Evolutionary conservation across 2,329 filamentous ascomycete genomes (phyloP), one percentile per base, ranked within the genome.

Genomic region (Neurospora sp.): DNA sequence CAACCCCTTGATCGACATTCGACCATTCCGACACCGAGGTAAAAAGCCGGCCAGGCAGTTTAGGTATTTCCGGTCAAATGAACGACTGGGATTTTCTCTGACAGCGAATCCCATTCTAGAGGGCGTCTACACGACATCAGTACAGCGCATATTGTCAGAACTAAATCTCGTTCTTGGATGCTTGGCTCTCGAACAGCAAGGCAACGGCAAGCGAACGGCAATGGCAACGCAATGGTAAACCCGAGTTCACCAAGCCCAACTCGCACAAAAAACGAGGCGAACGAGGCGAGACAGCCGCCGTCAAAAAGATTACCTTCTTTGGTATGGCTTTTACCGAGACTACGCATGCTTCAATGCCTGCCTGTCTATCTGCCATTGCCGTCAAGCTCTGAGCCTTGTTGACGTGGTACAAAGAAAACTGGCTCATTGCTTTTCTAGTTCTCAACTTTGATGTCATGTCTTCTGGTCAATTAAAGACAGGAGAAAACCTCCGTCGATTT

Each of bases 1-100:
- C 52, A 62, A 43, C 19, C 67, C 41, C 46, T 33, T 37, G 39
- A 37, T n/a, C 67, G 52, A 68, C 62, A 62, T 62, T 62, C 19
- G 8, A 6, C 33, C 23, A 28, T 33, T 69, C 73, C 71, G 73
- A 69, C 70, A 68, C 67, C 77, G 52, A 62, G 52, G 52, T 17
- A 3, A 62, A 62, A 62, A 17, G 19, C 23, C 23, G 52, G 52
- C 52, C 52, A 62, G 52, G 23, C 23, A 17, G 52, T 33, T 41
- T 19, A 36, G 33, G 40, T 33, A 62, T 33, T 62, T 62, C 52
- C 52, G 52, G 28, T 33, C 52, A 17, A 62, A 62, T 62, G 23
- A 62, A 57, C 19, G 12, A 23, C 12, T 11, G 43, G 12, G 38
- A 12, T 43, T n/a, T 43, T n/a, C 40, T n/a, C 15, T 17, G 3